Percentiles rank a stretch among this genome's conserved stretches.
These are phyloP conservation scores for Mrakia blollopis DNA, from an alignment of 768 basidiomycete species.

Conservation along the genomic window DNA sequence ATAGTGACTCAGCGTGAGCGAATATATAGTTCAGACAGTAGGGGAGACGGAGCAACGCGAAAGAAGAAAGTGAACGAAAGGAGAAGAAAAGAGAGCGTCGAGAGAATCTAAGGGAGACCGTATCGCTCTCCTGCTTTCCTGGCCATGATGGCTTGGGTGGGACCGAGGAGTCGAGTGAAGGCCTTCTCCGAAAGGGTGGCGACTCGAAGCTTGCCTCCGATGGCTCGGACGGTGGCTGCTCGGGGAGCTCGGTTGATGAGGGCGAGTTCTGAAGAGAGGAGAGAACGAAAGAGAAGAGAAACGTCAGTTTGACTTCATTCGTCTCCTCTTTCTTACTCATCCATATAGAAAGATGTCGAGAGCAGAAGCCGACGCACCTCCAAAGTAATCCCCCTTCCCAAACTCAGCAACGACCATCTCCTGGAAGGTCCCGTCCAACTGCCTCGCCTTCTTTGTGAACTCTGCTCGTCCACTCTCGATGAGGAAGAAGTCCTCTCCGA, in stretches of 20 bases:
- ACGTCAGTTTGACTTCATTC: background rate
- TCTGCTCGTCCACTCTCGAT: slow-evolving; percentile 89
- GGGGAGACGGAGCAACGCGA: too few species aligned
- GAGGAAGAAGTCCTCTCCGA: slow-evolving; percentile 96
- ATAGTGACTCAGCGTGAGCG: too few species aligned
- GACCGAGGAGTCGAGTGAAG: slow-evolving; percentile 89
- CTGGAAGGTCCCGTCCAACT: slow-evolving; percentile 55
- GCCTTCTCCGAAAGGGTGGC: slow-evolving; percentile 88
- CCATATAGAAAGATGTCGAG: background rate
- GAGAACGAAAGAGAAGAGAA: background rate
- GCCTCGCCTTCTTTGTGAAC: slow-evolving; percentile 68
- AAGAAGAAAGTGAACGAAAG: too few species aligned
- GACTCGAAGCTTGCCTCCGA: slow-evolving; percentile 66
- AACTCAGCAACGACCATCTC: slow-evolving; percentile 70
- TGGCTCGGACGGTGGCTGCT: slow-evolving; percentile 90
- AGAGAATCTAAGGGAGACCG: slow-evolving; percentile 2
- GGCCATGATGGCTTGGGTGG: slow-evolving; percentile 60
- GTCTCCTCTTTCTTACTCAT: background rate
- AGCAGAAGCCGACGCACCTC: slow-evolving; percentile 59
- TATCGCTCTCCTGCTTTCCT: slow-evolving; percentile 33
- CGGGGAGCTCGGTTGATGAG: slow-evolving; percentile 81
- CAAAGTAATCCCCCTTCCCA: slow-evolving; percentile 94
- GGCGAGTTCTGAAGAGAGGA: slow-evolving; percentile 66
- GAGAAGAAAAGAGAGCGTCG: background rate
- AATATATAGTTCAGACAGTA: too few species aligned